Evolutionary conservation across 768 basidiomycete genomes (phyloP).

Genomic region (Boletus vinaceobasis): DNA sequence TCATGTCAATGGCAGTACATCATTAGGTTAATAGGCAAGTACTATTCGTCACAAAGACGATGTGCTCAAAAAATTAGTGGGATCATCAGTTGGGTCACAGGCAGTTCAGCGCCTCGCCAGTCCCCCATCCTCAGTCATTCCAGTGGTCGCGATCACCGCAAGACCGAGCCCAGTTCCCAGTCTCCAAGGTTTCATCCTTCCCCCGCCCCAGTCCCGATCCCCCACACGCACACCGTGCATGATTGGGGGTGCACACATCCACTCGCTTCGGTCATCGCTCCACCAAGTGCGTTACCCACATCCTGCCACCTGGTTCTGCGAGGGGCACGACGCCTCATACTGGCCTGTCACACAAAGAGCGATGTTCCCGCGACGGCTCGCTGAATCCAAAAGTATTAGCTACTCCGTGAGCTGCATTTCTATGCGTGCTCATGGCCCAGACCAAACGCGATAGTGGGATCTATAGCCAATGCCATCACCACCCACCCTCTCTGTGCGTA

Average conservation of each 20-base stretch:
- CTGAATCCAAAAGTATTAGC: constrained; percentile 19
- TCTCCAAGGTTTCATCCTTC: constrained; percentile 42
- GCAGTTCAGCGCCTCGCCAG: constrained; percentile 28
- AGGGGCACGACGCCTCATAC: constrained; percentile 3
- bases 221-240: constrained; percentile 24
- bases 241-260: constrained; percentile 27
- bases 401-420: constrained; percentile 25
- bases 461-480: constrained; percentile 8
- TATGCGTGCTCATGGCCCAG: constrained; percentile 33
- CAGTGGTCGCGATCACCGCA: constrained; percentile 18
- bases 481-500: constrained; percentile 22
- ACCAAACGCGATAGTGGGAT: constrained; percentile 15
- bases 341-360: neutral
- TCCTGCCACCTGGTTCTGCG: constrained; percentile 26
- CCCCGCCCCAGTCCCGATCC: constrained; percentile 35
- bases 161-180: constrained; percentile 25
- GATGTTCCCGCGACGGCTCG: constrained; percentile 28
- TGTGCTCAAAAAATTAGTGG: constrained; percentile 28
- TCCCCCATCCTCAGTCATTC: constrained; percentile 20
- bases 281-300: constrained; percentile 26
- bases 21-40: neutral
- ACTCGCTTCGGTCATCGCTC: constrained; percentile 38
- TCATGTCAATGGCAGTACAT: neutral
- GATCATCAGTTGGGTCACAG: constrained; percentile 25
- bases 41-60: constrained; percentile 27